Evolutionary conservation across 495 filamentous ascomycete genomes (phyloP).

Genomic region (Aspergillus ellipticus): DNA sequence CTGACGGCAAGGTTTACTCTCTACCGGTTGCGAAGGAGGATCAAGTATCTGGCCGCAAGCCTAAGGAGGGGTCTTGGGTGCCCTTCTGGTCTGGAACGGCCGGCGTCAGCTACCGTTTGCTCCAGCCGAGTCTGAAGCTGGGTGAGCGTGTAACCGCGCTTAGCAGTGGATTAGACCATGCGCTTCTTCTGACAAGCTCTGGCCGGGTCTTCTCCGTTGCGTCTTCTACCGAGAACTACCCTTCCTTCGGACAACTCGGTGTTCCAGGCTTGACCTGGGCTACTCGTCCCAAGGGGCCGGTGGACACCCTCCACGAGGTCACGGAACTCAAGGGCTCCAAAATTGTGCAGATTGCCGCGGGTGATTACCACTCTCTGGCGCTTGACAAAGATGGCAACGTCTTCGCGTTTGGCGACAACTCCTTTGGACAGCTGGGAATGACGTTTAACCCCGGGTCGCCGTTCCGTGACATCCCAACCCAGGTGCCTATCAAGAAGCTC

Average conservation of each 20-base stretch:
- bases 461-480: conserved; percentile 64
- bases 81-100: conserved; percentile 64
- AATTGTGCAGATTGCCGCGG: conserved; percentile 70
- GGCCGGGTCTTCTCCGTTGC: conserved; percentile 86
- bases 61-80: conserved; percentile 64
- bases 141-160: conserved; percentile 73
- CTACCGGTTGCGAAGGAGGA: conserved; percentile 71
- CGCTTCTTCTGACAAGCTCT: conserved; percentile 75
- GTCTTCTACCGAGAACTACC: conserved; percentile 71
- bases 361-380: conserved; percentile 82
- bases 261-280: conserved; percentile 76
- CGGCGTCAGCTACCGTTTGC: conserved; percentile 62
- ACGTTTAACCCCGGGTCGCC: conserved; percentile 57
- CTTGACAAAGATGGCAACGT: conserved; percentile 69
- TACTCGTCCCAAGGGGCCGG: conserved; percentile 71
- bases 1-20: conserved; percentile 79
- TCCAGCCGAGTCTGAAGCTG: conserved; percentile 67
- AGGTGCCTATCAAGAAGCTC: conserved; percentile 62
- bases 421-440: conserved; percentile 79
- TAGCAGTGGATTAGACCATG: conserved; percentile 76
- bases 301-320: conserved; percentile 76
- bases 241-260: conserved; percentile 80
- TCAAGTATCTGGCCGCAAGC: conserved; percentile 61
- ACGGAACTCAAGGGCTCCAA: conserved; percentile 58
- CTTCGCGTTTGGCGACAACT: conserved; percentile 91